phyloP scores from a whole-genome alignment of 106 monocot genomes.

The Ottelia alismoides region DNA sequence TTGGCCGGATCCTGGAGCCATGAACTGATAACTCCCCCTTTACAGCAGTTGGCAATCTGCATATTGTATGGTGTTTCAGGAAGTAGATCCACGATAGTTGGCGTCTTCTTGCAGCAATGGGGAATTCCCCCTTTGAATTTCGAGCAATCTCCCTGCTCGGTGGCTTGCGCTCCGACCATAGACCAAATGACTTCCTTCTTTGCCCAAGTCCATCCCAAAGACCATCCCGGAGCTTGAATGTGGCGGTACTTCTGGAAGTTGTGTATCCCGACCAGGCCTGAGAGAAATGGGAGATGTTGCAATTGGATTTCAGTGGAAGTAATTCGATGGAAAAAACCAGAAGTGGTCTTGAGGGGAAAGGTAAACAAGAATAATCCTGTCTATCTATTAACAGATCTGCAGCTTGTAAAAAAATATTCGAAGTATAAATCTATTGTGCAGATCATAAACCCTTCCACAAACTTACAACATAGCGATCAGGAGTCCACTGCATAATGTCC shows the following conservation, averaged over 20 bases:
- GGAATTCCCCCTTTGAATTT: slow-evolving; percentile 34
- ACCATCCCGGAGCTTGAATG: slow-evolving; percentile 67
- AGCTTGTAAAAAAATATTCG: too few relatives aligned
- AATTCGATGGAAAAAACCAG: too few relatives aligned
- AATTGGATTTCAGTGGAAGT: too few relatives aligned
- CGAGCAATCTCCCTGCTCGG: slow-evolving; percentile 78
- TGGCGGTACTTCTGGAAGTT: slow-evolving; percentile 69
- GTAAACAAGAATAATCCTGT: too few relatives aligned
- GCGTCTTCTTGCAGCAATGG: slow-evolving; percentile 52
- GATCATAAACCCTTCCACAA: too few relatives aligned
- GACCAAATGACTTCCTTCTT: slow-evolving; percentile 62
- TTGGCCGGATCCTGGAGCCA: slow-evolving; percentile 22
- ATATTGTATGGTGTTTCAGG: slow-evolving; percentile 53
- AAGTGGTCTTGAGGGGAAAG: too few relatives aligned
- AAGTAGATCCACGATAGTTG: slow-evolving; percentile 53
- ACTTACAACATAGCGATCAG: too few relatives aligned
- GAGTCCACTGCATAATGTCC: too few relatives aligned
- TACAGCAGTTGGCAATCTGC: slow-evolving; percentile 64
- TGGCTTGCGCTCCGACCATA: slow-evolving; percentile 56
- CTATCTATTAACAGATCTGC: too few relatives aligned
- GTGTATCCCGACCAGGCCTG: too few relatives aligned
- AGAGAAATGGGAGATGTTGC: too few relatives aligned
- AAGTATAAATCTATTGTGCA: too few relatives aligned
- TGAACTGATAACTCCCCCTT: slow-evolving; percentile 50
- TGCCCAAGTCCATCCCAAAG: slow-evolving; percentile 51